These are phyloP conservation scores for Dicorynia guianensis DNA, from an alignment of 306 rosid species.

Conservation along the genomic window DNA sequence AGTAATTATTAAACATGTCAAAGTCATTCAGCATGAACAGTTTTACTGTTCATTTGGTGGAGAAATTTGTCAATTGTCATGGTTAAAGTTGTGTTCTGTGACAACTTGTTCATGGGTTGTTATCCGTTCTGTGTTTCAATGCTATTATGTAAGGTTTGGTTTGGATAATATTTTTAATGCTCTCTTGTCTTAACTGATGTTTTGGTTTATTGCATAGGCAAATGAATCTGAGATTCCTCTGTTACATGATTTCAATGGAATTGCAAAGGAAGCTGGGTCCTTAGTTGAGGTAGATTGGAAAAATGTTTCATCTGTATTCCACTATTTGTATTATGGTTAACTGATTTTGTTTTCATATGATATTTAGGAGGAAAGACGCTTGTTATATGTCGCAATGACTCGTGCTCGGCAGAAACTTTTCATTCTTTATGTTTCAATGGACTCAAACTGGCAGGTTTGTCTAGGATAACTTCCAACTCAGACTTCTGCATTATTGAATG, in stretches of 20 bases:
- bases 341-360: conserved; percentile 31
- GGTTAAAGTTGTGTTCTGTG: conserved; percentile 28
- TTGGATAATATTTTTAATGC: conserved; percentile 21
- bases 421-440: conserved; percentile 69
- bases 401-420: conserved; percentile 87
- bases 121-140: conserved; percentile 11
- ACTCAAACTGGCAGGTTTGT: conserved; percentile 91
- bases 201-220: conserved; percentile 57
- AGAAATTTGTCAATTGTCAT: conserved; percentile 16
- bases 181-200: conserved; percentile 36
- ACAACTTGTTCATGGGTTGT: conserved; percentile 30
- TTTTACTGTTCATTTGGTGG: conserved; percentile 19
- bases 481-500: neutral
- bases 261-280: conserved; percentile 64
- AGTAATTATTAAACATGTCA: conserved; percentile 24
- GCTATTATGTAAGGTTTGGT: conserved; percentile 9
- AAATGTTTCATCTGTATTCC: conserved; percentile 7
- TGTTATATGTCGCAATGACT: conserved; percentile 96
- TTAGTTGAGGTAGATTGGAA: conserved; percentile 69
- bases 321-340: conserved; percentile 18
- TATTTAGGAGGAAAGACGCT: conserved; percentile 88
- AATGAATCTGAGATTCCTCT: conserved; percentile 94
- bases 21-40: conserved; percentile 1
- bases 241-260: conserved; percentile 73
- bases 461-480: conserved; percentile 11